Evolutionary conservation across 177 flowering plant genomes (phyloP).

Genomic region (Vitis hybrid): DNA sequence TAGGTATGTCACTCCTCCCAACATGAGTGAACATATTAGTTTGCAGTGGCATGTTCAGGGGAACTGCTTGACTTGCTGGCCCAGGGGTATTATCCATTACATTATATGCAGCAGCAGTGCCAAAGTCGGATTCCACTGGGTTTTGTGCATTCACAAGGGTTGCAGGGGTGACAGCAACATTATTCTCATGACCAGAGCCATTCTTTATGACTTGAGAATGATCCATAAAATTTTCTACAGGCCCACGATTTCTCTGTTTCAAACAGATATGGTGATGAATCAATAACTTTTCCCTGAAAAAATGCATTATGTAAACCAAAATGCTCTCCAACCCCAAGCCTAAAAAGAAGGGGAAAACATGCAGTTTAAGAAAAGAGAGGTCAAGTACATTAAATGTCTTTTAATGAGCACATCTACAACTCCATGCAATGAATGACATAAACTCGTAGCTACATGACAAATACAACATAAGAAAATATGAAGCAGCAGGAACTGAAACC

Average conservation of each 20-base stretch:
- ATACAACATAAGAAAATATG: too few species aligned
- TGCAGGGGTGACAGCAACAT: slow-evolving; percentile 17
- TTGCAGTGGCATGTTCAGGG: slow-evolving; percentile 22
- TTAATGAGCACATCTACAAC: too few species aligned
- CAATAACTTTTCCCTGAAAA: not conserved
- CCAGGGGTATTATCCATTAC: slow-evolving; percentile 22
- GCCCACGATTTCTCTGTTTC: slow-evolving; percentile 34
- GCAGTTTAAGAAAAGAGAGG: too few species aligned
- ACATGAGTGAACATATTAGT: slow-evolving; percentile 21
- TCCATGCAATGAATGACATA: too few species aligned
- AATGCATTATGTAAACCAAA: not conserved
- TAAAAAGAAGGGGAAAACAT: too few species aligned
- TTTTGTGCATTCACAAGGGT: slow-evolving; percentile 27
- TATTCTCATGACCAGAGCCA: slow-evolving; percentile 30
- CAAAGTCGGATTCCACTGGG: slow-evolving; percentile 32
- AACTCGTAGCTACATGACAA: too few species aligned
- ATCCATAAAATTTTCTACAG: slow-evolving; percentile 32
- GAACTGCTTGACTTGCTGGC: slow-evolving; percentile 16
- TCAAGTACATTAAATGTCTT: too few species aligned
- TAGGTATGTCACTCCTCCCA: slow-evolving; percentile 16
- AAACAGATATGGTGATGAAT: slow-evolving; percentile 9
- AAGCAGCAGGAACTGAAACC: too few species aligned
- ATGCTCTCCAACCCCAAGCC: not conserved
- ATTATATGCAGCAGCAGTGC: slow-evolving; percentile 19
- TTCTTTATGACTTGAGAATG: slow-evolving; percentile 29